Evolutionary conservation across 1,139 yeast species (phyloP), one percentile per base, ranked within the genome.

Genomic region (Arxiozyma slooffiae): DNA sequence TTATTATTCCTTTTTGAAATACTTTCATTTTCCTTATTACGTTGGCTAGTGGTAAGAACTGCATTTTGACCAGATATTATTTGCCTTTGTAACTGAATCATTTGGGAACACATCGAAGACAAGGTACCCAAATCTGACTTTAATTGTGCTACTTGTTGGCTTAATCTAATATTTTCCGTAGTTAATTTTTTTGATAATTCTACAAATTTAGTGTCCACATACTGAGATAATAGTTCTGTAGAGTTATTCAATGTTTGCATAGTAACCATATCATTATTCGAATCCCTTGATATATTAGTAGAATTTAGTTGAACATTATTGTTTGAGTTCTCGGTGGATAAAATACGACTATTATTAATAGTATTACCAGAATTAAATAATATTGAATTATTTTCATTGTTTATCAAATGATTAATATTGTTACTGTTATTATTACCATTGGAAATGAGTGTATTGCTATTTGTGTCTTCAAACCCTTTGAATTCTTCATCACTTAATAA

Each of bases 111-210:
- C 53, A 62, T 53, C 8, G 58, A 51, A 23, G 55, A 58, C 44
- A 64, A 56, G 8, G 59, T 52, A 30, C 52, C 54, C 18, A 65
- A 41, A 36, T 65, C 67, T 0, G 57, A 49, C 48, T 61, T 63
- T 42, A 65, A 46, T 38, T 56, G 58, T 4, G 57, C 54, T 11
- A 65, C 55, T 48, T 64, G 66, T 52, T 62, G 65, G 20, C 62
- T 58, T 34, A 64, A 48, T 45, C 65, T 55, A 16, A 61, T 55
- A 52, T 64, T 65, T 49, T 65, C 67, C 2, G 62, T 57, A 1
- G 64, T 61, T 37, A 62, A 53, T 39, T 61, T 56, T 47, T 57
- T 56, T 4, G 66, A 61, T n/a, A 64, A 50, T 36, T 59, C 58
- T 18, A 57, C 40, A 47, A 61, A 62, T 41, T 57, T 54, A 2